These are phyloP conservation scores for Paecilomyces formosus DNA, from an alignment of 2,329 filamentous ascomycete genomes.

Conservation along the genomic window DNA sequence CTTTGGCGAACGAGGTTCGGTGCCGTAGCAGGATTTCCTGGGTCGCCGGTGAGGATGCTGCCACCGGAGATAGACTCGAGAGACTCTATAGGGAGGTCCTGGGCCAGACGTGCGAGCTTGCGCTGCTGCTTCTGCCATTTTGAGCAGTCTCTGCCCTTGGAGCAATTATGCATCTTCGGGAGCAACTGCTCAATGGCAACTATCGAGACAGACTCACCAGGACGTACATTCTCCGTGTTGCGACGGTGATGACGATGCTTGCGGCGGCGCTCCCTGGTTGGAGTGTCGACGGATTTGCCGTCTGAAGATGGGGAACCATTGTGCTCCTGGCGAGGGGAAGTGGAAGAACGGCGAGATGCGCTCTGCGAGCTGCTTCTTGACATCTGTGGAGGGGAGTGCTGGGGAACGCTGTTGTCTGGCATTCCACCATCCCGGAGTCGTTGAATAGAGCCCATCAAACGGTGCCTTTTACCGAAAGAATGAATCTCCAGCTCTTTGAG, in stretches of 20 bases:
- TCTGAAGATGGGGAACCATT: neutral
- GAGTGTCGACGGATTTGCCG: neutral
- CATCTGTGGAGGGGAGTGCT: neutral
- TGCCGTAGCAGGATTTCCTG: conserved; percentile 64
- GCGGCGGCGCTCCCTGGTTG: conserved; percentile 7
- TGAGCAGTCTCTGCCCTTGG: conserved; percentile 76
- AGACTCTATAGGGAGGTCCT: conserved; percentile 67
- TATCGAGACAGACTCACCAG: conserved; percentile 79
- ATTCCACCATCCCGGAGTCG: conserved; percentile 34
- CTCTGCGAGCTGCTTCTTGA: neutral
- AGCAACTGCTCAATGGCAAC: conserved; percentile 86
- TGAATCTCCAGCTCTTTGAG: conserved; percentile 56
- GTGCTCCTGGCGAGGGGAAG: neutral
- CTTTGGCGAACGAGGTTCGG: conserved; percentile 53
- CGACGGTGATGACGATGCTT: conserved; percentile 19
- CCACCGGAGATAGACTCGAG: conserved; percentile 48
- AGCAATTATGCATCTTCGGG: conserved; percentile 75
- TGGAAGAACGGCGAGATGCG: neutral
- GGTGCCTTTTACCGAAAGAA: conserved; percentile 57
- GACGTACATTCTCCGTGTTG: conserved; percentile 58
- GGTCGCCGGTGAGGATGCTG: conserved; percentile 71
- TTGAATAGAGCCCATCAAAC: conserved; percentile 53
- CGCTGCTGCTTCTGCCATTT: conserved; percentile 77
- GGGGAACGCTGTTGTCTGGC: neutral
- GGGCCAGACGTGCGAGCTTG: conserved; percentile 65